Conservation (phyloP, 1,284 basidiomycete species). For the Cutaneotrichosporon mucoides region DNA sequence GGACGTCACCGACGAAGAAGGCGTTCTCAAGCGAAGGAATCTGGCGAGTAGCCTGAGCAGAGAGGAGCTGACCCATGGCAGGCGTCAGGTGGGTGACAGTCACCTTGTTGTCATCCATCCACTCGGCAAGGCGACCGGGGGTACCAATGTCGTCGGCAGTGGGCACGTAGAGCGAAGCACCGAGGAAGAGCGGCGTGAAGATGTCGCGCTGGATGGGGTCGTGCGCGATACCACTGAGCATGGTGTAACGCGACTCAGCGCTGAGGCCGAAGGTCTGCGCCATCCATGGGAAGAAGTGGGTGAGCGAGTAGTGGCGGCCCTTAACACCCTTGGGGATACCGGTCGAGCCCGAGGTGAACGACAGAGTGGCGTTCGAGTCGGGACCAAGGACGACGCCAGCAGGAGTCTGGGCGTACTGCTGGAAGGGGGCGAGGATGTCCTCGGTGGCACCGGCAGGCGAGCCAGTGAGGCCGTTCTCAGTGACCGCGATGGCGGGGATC, state of each 20-base stretch:
- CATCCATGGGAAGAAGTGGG: slow-evolving; percentile 99
- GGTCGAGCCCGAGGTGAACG: slow-evolving; percentile 96
- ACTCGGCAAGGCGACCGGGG: slow-evolving; percentile 92
- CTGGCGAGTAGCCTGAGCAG: slow-evolving; percentile 84
- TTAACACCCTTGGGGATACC: slow-evolving; percentile 97
- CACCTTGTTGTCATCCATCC: slow-evolving; percentile 90
- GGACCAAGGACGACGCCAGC: slow-evolving; percentile 85
- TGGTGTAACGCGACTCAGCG: slow-evolving; percentile 82
- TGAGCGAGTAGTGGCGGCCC: slow-evolving; percentile 91
- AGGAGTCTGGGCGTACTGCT: slow-evolving; percentile 49
- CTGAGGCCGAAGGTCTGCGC: slow-evolving; percentile 76
- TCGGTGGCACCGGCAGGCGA: slow-evolving; percentile 50
- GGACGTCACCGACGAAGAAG: slow-evolving; percentile 98
- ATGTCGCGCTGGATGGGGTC: slow-evolving; percentile 99
- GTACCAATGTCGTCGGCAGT: slow-evolving; percentile 97
- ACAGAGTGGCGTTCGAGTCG: slow-evolving; percentile 90
- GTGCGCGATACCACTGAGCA: slow-evolving; percentile 98
- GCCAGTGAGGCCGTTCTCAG: slow-evolving; percentile 64
- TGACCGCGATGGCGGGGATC: slow-evolving; percentile 81
- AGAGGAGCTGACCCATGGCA: slow-evolving; percentile 98
- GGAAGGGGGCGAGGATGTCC: slow-evolving; percentile 49
- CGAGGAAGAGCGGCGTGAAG: slow-evolving; percentile 98
- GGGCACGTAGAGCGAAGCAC: slow-evolving; percentile 91
- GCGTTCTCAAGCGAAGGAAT: slow-evolving; percentile 85
- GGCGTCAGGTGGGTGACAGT: slow-evolving; percentile 96